Base-by-base conservation (phyloP, 148 eudicot genomes). In the Cornus kousa region DNA sequence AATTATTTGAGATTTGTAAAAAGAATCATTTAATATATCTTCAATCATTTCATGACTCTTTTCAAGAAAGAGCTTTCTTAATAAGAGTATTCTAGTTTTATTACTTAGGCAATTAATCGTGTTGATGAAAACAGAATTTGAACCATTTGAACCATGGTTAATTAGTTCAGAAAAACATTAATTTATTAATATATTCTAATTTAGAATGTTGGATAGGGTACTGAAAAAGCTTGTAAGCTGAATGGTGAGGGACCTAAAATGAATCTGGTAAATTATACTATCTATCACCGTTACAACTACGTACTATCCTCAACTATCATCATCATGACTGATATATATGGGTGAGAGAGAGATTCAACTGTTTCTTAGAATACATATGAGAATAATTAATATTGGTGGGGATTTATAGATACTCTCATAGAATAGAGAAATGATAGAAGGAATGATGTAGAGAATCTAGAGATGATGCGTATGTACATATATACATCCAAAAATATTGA, bases 271-370 rank as follows among this genome's bases (percentile, higher is more conserved):
- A 53, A 73, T 35, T 19, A 73, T 43, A 0, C 48, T 43, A 43
- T 43, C 76, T 24, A 73, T 73, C 76, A 53, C 40, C 76, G 11
- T 73, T 62, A 73, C 76, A 31, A 55, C 76, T 31, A 12, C 17
- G 5, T 43, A 43, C 8, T 2, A 73, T 50, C 65, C 66, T 8
- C 23, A 53, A 62, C 24, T 55, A 31, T 73, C 76, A 32, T 28
- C 64, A 14, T 72, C 37, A 24, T 31, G 39, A 31, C 39, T 6
- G 16, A 28, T 68, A 68, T 13, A 53, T 53, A 8, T 8, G 0
- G 14, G 57, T 9, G 57, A 50, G 57, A 50, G 57, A 50, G 57
- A 8, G 0, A 53, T 16, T 12, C 59, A 1, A 53, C 17, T 53
- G 59, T 53, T 53, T 16, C 1, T 12, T 53, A 7, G 16, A 53